These are phyloP conservation scores for Pseudocercospora crystallina DNA, from an alignment of 2,329 filamentous ascomycete genomes.

Conservation along the genomic window DNA sequence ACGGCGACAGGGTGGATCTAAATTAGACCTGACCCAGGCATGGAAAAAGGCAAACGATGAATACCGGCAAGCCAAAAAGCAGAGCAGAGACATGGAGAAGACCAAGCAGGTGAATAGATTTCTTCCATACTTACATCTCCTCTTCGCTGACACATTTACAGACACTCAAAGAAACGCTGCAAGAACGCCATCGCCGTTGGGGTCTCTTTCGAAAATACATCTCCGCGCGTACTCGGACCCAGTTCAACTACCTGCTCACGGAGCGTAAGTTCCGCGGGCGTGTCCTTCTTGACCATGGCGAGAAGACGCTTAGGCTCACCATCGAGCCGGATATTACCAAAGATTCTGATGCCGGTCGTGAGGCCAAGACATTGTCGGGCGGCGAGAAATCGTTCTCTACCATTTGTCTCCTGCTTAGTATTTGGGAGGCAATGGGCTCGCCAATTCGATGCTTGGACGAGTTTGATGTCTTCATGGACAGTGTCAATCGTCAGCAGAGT, in stretches of 20 bases:
- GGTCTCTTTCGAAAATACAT: slow-evolving; percentile 79
- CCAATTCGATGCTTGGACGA: slow-evolving; percentile 94
- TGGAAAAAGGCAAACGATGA: slow-evolving; percentile 33
- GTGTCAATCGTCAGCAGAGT: slow-evolving; percentile 87
- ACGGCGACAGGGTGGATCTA: slow-evolving; percentile 20
- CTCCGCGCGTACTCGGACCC: slow-evolving; percentile 77
- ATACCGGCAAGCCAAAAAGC: slow-evolving; percentile 22
- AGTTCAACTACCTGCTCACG: slow-evolving; percentile 84
- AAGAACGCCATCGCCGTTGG: slow-evolving; percentile 73
- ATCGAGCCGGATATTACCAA: slow-evolving; percentile 69
- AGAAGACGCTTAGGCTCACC: slow-evolving; percentile 73
- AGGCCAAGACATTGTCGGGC: slow-evolving; percentile 88
- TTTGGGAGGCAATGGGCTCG: slow-evolving; percentile 98
- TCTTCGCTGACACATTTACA: slow-evolving; percentile 30
- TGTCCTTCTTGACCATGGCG: slow-evolving; percentile 73
- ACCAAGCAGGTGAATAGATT: too few species aligned
- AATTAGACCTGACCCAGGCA: slow-evolving; percentile 30
- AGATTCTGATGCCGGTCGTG: slow-evolving; percentile 68
- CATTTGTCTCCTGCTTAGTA: slow-evolving; percentile 84
- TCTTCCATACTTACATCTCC: too few species aligned
- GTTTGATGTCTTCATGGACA: slow-evolving; percentile 99
- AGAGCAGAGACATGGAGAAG: slow-evolving; percentile 25
- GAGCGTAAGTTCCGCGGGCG: slow-evolving; percentile 86
- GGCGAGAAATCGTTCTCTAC: slow-evolving; percentile 98
- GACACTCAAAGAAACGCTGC: slow-evolving; percentile 61